Evolutionary conservation across 140 eudicot species (phyloP), one percentile per base, ranked within the genome.

Genomic region (Ambrosia hybrid): DNA sequence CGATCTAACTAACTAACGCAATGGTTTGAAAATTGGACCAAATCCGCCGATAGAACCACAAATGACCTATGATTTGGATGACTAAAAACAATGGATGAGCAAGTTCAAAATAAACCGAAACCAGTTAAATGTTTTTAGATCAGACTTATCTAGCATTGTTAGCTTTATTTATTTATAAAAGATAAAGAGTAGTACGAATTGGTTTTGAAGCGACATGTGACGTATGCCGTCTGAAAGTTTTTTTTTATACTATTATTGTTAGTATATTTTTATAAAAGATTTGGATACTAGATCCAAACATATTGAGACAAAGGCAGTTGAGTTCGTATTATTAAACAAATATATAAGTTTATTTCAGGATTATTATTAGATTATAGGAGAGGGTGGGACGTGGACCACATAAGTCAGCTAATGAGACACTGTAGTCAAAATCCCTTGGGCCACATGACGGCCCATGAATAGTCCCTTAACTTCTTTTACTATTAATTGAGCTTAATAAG

Each of bases 241-340:
- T 8, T 6, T 8, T 6, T 48, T 8, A 8, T 21, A 21, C 53
- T 14, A 16, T 26, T 0, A 30, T 0, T 9, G 10, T 26, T 58
- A 57, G 17, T 57, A 10, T 58, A 9, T 3, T 58, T 15, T 12
- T 62, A 62, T 85, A 84, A 84, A 78, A 78, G 67, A 65, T 79
- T 73, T 84, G 80, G 84, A 60, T 12, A 71, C 76, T 74, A 72
- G 80, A 82, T 89, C 88, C 96, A 82, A 82, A 61, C 81, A 86
- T 80, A 78, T 78, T 76, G 46, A 67, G 96, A 88, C 96, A 89
- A 84, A 86, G 80, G 76, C 81, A 70, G 83, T 85, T 88, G 70
- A 60, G 75, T 58, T 30, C 12, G 57, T 58, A 45, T 65, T 62
- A 80, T 48, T 16, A 52, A 41, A 62, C 26, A 30, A 60, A 68